Conservation (phyloP, 2,329 filamentous ascomycete genomes). For the Trichoderma guizhouense region DNA sequence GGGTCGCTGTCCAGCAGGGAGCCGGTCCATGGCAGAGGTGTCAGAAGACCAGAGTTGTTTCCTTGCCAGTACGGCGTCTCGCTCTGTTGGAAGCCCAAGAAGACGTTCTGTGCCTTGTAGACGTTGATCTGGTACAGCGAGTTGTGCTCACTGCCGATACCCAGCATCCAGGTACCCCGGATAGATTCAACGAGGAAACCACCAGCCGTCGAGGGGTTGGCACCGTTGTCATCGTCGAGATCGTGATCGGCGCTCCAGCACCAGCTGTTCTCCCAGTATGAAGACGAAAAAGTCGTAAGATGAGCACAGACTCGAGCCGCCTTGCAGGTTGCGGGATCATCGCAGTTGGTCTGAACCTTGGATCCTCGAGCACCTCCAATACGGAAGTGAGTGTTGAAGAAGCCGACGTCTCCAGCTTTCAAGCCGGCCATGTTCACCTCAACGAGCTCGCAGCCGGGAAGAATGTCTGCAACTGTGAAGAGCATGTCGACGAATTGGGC, state of each 20-base stretch:
- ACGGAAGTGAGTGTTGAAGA: conserved; percentile 43
- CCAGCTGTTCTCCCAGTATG: conserved; percentile 55
- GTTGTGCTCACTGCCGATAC: conserved; percentile 49
- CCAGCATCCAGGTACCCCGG: conserved; percentile 49
- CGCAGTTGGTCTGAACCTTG: conserved; percentile 37
- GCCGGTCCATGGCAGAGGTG: conserved; percentile 39
- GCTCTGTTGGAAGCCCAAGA: conserved; percentile 43
- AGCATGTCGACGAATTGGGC: conserved; percentile 49
- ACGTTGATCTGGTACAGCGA: conserved; percentile 53
- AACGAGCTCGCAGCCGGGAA: conserved; percentile 36
- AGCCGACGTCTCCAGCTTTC: conserved; percentile 44
- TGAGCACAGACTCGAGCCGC: conserved; percentile 48
- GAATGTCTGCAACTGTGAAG: conserved; percentile 45
- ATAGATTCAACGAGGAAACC: conserved; percentile 44
- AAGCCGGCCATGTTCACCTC: conserved; percentile 47
- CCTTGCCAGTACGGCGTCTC: conserved; percentile 45
- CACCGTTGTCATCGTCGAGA: conserved; percentile 42
- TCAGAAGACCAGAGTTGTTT: conserved; percentile 29
- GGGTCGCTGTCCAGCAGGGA: conserved; percentile 24
- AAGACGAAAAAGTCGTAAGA: conserved; percentile 41
- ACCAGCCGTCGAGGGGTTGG: conserved; percentile 44
- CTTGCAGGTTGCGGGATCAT: conserved; percentile 38
- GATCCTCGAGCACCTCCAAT: conserved; percentile 44
- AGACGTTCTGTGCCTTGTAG: conserved; percentile 42
- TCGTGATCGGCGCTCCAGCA: conserved; percentile 47